These are phyloP conservation scores for Aureobasidium mangrovei DNA, from an alignment of 2,329 filamentous ascomycete genomes.

Conservation along the genomic window DNA sequence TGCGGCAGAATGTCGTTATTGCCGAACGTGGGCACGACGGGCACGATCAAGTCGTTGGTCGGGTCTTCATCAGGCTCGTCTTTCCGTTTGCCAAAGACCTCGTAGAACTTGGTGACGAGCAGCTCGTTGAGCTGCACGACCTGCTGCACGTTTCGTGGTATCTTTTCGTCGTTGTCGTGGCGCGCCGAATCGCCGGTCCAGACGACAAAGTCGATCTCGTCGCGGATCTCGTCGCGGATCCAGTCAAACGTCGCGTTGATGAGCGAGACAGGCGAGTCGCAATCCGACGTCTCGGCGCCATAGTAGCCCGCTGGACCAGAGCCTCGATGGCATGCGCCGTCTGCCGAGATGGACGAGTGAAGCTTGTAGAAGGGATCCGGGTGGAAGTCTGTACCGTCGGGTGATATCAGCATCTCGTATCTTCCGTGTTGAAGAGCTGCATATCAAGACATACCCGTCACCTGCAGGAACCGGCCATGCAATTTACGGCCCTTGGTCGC, in stretches of 20 bases:
- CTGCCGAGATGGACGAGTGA: slow-evolving; percentile 61
- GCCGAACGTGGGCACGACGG: slow-evolving; percentile 81
- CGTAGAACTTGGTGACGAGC: slow-evolving; percentile 65
- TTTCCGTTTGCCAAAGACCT: slow-evolving; percentile 56
- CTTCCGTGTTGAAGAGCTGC: slow-evolving; percentile 15
- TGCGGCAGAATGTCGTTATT: slow-evolving; percentile 98
- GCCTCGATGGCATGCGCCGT: slow-evolving; percentile 68
- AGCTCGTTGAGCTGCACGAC: slow-evolving; percentile 70
- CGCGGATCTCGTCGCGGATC: slow-evolving; percentile 48
- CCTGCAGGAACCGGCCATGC: slow-evolving; percentile 70
- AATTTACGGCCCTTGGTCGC: slow-evolving; percentile 19
- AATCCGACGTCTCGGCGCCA: slow-evolving; percentile 78
- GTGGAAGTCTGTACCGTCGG: slow-evolving; percentile 62
- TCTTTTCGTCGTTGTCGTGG: slow-evolving; percentile 34
- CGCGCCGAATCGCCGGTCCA: slow-evolving; percentile 33
- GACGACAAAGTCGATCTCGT: slow-evolving; percentile 32
- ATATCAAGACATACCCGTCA: slow-evolving; percentile 57
- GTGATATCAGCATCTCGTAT: slow-evolving; percentile 15
- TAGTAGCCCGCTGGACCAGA: slow-evolving; percentile 69
- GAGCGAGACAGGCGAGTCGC: slow-evolving; percentile 73
- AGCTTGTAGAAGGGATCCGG: slow-evolving; percentile 80
- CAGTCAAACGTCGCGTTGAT: slow-evolving; percentile 85
- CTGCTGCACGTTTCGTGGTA: slow-evolving; percentile 66
- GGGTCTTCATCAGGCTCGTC: slow-evolving; percentile 40
- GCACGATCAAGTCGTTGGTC: slow-evolving; percentile 57